A percentile compares a stretch with the other conserved stretches of the same genome.
phyloP scores from a whole-genome alignment of 306 rosid genomes.

The Luffa acutangula region DNA sequence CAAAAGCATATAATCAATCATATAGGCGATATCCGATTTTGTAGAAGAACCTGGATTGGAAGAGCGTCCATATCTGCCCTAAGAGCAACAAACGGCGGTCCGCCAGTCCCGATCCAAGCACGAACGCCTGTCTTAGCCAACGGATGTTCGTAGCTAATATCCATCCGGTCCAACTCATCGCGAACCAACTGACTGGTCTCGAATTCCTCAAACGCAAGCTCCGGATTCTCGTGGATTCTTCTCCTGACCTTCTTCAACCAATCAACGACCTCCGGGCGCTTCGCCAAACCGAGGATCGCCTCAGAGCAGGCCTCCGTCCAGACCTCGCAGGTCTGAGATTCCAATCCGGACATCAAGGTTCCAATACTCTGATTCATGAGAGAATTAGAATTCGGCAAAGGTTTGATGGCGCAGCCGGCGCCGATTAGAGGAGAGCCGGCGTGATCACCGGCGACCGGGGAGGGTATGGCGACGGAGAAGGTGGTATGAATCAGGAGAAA shows the following conservation, averaged over 20 bases:
- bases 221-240: conserved; percentile 76
- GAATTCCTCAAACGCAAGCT: conserved; percentile 81
- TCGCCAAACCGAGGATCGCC: conserved; percentile 47
- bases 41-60: conserved; percentile 66
- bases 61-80: conserved; percentile 99
- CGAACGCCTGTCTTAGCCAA: conserved; percentile 76
- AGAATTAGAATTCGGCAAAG: background rate
- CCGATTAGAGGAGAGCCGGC: background rate
- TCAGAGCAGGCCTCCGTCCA: conserved; percentile 64
- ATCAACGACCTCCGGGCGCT: conserved; percentile 48
- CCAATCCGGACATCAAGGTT: background rate
- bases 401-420: background rate
- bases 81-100: conserved; percentile 81
- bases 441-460: background rate
- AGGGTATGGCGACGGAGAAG: background rate
- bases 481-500: background rate
- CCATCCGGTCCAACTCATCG: conserved; percentile 69
- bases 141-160: conserved; percentile 47
- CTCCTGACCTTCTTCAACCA: conserved; percentile 60
- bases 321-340: conserved; percentile 23
- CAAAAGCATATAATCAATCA: background rate
- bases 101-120: conserved; percentile 86
- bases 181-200: conserved; percentile 65
- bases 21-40: background rate
- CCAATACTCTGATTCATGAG: conserved; percentile 27